phyloP scores from a whole-genome alignment of 164 flowering plant genomes.

The Akebia trifoliata region DNA sequence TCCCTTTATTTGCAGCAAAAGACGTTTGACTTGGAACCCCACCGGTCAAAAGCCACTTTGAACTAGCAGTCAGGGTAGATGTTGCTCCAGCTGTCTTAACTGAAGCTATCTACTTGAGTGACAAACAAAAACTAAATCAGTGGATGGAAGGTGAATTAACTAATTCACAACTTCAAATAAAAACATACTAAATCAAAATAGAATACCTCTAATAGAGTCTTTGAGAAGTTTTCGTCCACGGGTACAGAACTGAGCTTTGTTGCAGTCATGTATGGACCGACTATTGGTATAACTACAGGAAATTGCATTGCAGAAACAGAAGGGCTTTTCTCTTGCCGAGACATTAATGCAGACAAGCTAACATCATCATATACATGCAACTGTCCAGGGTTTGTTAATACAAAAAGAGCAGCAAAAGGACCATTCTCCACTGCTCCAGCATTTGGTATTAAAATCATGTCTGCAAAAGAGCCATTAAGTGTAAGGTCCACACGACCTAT shows the following conservation, averaged over 20 bases:
- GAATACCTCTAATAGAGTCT: conserved; percentile 48
- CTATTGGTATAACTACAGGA: conserved; percentile 49
- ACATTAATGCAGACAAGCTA: conserved; percentile 35
- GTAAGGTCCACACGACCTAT: conserved; percentile 56
- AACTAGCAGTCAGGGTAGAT: conserved; percentile 19
- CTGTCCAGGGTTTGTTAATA: conserved; percentile 81
- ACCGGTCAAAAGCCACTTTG: conserved; percentile 76
- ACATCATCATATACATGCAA: conserved; percentile 51
- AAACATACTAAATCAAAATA: neutral
- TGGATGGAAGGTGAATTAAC: neutral
- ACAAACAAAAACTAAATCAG: conserved; percentile 9
- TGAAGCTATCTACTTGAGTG: conserved; percentile 35
- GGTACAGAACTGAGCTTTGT: conserved; percentile 42
- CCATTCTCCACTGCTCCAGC: conserved; percentile 33
- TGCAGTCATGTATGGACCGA: conserved; percentile 58
- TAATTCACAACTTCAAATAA: neutral
- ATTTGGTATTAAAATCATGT: conserved; percentile 64
- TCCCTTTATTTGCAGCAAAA: conserved; percentile 22
- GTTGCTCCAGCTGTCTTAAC: conserved; percentile 24
- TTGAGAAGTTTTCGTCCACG: conserved; percentile 29
- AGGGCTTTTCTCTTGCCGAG: conserved; percentile 34
- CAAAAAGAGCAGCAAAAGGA: conserved; percentile 44
- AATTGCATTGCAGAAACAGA: conserved; percentile 41
- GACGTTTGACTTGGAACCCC: conserved; percentile 53
- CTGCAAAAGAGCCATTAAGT: conserved; percentile 78